These are phyloP conservation scores for Globisporangium uncinulatum DNA, from an alignment of 352 stramenopile species.

Conservation along the genomic window DNA sequence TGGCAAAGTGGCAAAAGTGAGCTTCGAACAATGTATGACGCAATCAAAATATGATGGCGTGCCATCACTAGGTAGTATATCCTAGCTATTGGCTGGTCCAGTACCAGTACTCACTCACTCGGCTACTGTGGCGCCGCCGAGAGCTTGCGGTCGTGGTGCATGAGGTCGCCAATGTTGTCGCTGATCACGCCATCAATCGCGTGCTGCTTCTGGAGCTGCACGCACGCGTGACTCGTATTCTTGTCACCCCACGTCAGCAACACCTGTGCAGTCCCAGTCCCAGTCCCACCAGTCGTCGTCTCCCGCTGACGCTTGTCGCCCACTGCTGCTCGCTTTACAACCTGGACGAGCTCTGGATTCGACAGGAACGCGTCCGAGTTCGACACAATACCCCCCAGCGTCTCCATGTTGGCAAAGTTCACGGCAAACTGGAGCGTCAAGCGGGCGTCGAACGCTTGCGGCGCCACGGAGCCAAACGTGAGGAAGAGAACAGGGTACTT, in stretches of 20 bases:
- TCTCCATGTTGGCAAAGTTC: conserved; percentile 58
- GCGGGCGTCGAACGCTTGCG: conserved; percentile 38
- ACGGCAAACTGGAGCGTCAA: conserved; percentile 62
- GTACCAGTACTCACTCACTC: not conserved
- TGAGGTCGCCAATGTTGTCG: conserved; percentile 78
- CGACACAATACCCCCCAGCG: conserved; percentile 63
- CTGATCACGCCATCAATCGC: conserved; percentile 76
- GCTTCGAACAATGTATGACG: too few relatives aligned
- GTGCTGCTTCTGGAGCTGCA: conserved; percentile 65
- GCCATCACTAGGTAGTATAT: too few relatives aligned
- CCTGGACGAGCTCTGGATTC: conserved; percentile 34
- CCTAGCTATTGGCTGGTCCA: too few relatives aligned
- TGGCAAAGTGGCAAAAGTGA: too few relatives aligned
- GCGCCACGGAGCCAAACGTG: conserved; percentile 53
- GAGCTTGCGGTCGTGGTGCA: conserved; percentile 40
- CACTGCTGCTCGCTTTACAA: conserved; percentile 30
- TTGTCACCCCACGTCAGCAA: conserved; percentile 76
- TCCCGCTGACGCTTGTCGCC: conserved; percentile 13
- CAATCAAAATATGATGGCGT: too few relatives aligned
- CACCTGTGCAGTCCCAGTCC: conserved; percentile 10
- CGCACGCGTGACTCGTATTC: conserved; percentile 67
- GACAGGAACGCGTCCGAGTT: conserved; percentile 68
- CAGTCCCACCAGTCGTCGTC: not conserved
- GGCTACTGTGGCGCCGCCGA: not conserved
- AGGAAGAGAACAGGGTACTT: conserved; percentile 76